These are phyloP conservation scores for Adansonia gregorii DNA, from an alignment of 441 rosid species.

Conservation along the genomic window DNA sequence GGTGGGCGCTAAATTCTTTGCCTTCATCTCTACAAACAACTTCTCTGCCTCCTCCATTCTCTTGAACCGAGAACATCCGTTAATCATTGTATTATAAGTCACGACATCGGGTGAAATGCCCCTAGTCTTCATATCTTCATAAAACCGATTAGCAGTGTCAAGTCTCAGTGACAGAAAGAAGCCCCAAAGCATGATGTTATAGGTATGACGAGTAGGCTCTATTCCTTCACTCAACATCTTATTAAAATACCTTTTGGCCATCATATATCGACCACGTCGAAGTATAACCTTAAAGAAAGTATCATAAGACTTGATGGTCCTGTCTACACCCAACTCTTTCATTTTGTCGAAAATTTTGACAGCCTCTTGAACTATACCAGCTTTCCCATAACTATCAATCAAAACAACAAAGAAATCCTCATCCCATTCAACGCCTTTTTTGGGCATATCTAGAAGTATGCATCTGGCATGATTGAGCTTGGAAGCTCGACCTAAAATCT, in stretches of 20 bases:
- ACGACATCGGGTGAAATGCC: slow-evolving; percentile 70
- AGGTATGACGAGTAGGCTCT: slow-evolving; percentile 73
- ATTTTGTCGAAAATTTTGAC: slow-evolving; percentile 80
- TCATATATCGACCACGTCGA: slow-evolving; percentile 83
- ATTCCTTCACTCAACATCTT: slow-evolving; percentile 77
- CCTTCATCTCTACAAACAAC: slow-evolving; percentile 89
- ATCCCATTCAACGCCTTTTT: slow-evolving; percentile 79
- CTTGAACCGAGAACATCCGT: slow-evolving; percentile 69
- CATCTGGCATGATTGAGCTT: slow-evolving; percentile 88
- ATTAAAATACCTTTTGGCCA: slow-evolving; percentile 88
- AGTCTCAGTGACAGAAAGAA: slow-evolving; percentile 76
- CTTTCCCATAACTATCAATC: slow-evolving; percentile 80
- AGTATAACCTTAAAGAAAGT: slow-evolving; percentile 73
- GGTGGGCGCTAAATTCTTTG: slow-evolving; percentile 61
- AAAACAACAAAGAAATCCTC: slow-evolving; percentile 77
- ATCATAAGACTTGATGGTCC: slow-evolving; percentile 74
- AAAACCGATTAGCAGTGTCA: slow-evolving; percentile 75
- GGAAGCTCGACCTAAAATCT: slow-evolving; percentile 65
- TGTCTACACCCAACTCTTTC: slow-evolving; percentile 79
- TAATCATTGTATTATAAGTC: slow-evolving; percentile 80
- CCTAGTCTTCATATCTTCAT: slow-evolving; percentile 75
- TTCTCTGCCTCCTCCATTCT: slow-evolving; percentile 86
- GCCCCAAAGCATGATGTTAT: slow-evolving; percentile 86
- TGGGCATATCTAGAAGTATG: slow-evolving; percentile 85
- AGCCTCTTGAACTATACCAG: slow-evolving; percentile 88